Base-by-base conservation (phyloP, 2,329 filamentous ascomycete species). In the Xylariaceae sp. region DNA sequence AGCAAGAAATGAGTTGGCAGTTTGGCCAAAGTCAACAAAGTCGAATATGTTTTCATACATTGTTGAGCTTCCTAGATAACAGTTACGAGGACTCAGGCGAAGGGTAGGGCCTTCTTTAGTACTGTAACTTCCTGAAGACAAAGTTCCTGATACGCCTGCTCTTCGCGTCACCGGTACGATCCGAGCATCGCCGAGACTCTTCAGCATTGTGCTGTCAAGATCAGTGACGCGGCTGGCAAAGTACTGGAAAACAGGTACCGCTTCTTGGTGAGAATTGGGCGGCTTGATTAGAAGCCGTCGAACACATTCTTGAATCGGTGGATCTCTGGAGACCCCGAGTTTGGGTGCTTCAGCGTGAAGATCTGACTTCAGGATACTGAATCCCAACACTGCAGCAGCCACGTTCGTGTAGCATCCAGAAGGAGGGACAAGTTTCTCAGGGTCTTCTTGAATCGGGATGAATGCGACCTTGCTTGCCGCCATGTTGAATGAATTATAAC, bases 41-140 rank as follows among this genome's bases (percentile, higher is more conserved):
- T 97, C 92, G 66, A 99, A 96, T 37, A 99, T 95, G 37, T 96
- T 89, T 9, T 85, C 88, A 68, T 95, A 99, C 6, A 79, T 80
- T 1, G 76, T 72, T 4, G 82, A 85, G 34, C 65, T 87, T 7
- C 94, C 94, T 1, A 99, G 80, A 72, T 96, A 99, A 63, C 88
- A 92, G 47, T 86, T 80, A 51, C 81, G 82, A 4, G 94, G 93
- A 13, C 83, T 80, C 50, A 92, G 80, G 66, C 85, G 81, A 65
- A 79, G 76, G 51, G 83, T 67, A 51, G 69, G 69, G 49, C 68
- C 70, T 57, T 71, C 54, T 47, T 74, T 64, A 60, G 80, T 83
- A 59, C 80, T 80, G 11, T 57, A 11, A 51, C 47, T 57, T 35
- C 50, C 34, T 17, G 56, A 30, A 34, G 61, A 55, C 7, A 61